A percentile compares a stretch with the other conserved stretches of the same genome.
Conservation (phyloP, 2,329 filamentous ascomycete genomes). For the Ilyonectria robusta region DNA sequence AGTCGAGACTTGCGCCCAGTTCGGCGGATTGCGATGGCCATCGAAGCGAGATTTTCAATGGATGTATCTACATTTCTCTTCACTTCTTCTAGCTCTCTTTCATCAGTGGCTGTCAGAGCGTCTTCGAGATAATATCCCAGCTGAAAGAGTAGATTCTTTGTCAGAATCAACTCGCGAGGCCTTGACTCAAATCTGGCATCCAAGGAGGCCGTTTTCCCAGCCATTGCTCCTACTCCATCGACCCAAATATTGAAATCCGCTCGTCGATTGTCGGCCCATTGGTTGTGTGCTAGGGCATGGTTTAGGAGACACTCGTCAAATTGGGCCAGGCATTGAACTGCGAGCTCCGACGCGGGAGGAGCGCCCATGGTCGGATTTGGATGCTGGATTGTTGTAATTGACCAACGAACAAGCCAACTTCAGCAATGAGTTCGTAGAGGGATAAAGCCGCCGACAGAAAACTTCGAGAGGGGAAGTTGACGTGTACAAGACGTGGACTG, state of each 20-base stretch:
- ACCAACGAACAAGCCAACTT: too few species aligned
- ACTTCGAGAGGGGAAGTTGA: not conserved
- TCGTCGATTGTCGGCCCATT: slow-evolving; percentile 21
- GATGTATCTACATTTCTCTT: slow-evolving; percentile 19
- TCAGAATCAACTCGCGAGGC: slow-evolving; percentile 15
- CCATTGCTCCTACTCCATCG: slow-evolving; percentile 33
- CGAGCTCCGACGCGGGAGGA: not conserved
- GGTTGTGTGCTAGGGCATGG: not conserved
- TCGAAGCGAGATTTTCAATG: slow-evolving; percentile 22
- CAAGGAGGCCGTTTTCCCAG: slow-evolving; percentile 18
- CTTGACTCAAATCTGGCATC: slow-evolving; percentile 20
- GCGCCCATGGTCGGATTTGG: not conserved
- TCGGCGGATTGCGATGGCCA: slow-evolving; percentile 22
- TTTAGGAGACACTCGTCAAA: slow-evolving; percentile 13
- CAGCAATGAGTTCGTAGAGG: not conserved
- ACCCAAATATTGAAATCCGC: slow-evolving; percentile 33
- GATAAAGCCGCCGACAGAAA: not conserved
- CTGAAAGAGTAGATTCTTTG: slow-evolving; percentile 13
- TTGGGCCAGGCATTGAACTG: not conserved
- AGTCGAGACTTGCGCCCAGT: slow-evolving; percentile 18
- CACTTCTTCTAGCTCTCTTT: not conserved
- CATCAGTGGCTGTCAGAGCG: not conserved
- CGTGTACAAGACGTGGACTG: not conserved
- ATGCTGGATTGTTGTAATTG: not conserved
- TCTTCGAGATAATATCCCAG: slow-evolving; percentile 6